Conservation (phyloP, 805 yeast genomes). For the Candida dendrica region DNA sequence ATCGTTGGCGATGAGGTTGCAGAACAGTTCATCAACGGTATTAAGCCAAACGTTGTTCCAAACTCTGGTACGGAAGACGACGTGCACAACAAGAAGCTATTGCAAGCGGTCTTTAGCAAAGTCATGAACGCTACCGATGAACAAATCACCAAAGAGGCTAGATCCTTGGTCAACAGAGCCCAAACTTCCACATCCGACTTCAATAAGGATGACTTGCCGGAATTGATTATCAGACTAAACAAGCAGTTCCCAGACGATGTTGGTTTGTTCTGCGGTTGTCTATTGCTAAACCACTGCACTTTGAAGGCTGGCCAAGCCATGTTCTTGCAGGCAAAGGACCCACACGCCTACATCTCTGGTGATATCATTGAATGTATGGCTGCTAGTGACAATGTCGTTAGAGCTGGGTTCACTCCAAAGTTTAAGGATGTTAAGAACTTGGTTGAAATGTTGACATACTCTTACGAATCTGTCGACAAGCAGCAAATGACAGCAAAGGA, state of each 20-base stretch:
- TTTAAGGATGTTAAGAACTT: constrained; percentile 90
- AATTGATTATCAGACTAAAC: constrained; percentile 68
- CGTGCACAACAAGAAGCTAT: constrained; percentile 48
- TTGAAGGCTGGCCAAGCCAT: constrained; percentile 90
- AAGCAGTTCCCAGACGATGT: constrained; percentile 89
- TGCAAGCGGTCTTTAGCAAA: constrained; percentile 70
- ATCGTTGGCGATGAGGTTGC: constrained; percentile 61
- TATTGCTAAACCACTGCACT: constrained; percentile 81
- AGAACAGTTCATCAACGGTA: constrained; percentile 43
- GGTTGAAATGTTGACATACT: constrained; percentile 86
- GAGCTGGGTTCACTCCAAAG: constrained; percentile 99
- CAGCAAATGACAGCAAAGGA: constrained; percentile 75
- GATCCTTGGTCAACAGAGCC: constrained; percentile 61
- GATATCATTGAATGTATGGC: constrained; percentile 99
- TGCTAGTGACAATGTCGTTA: constrained; percentile 94
- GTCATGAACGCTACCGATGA: constrained; percentile 79
- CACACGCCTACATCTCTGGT: constrained; percentile 95
- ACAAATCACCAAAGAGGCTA: constrained; percentile 49
- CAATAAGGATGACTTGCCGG: constrained; percentile 48
- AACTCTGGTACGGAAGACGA: constrained; percentile 46
- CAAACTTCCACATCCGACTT: constrained; percentile 50
- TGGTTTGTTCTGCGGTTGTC: constrained; percentile 93
- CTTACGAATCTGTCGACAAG: constrained; percentile 81
- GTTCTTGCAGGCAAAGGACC: constrained; percentile 94
- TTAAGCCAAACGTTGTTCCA: constrained; percentile 30